Conservation (phyloP, 345 rosid species). For the Euclidium syriacum region DNA sequence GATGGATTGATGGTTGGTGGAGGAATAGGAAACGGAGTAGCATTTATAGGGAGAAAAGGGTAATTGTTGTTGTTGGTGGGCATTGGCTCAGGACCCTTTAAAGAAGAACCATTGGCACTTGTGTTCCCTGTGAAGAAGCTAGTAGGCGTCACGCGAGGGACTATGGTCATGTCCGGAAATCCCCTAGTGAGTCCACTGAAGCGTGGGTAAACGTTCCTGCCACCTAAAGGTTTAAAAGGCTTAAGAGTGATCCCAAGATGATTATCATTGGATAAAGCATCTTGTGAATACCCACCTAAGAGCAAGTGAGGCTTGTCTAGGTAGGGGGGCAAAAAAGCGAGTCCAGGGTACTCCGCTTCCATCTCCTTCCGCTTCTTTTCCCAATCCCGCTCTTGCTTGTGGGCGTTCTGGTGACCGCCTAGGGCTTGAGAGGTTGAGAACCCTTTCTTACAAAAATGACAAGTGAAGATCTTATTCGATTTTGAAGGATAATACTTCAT, state of each 20-base stretch:
- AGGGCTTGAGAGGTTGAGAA: conserved; percentile 87
- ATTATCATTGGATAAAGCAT: conserved; percentile 28
- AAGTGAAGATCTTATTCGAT: conserved; percentile 17
- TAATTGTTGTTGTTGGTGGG: background rate
- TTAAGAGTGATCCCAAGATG: conserved; percentile 33
- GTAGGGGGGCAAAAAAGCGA: conserved; percentile 4
- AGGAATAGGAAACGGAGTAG: conserved; percentile 1
- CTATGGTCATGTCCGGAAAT: background rate
- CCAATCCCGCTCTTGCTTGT: conserved; percentile 73
- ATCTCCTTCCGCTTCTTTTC: conserved; percentile 26
- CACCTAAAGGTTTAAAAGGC: background rate
- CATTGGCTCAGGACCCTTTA: background rate
- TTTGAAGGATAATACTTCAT: conserved; percentile 20
- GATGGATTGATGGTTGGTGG: conserved; percentile 1
- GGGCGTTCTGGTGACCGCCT: conserved; percentile 97
- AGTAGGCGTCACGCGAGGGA: conserved; percentile 22
- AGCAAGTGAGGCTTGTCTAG: conserved; percentile 25
- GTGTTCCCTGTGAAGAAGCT: conserved; percentile 10
- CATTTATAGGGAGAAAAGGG: background rate
- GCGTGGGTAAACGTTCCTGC: background rate
- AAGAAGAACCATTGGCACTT: conserved; percentile 1
- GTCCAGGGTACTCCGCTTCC: conserved; percentile 9
- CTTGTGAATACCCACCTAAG: conserved; percentile 29
- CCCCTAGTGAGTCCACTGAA: conserved; percentile 10
- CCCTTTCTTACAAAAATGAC: conserved; percentile 21